These are phyloP conservation scores for Mycena galopus DNA, from an alignment of 768 basidiomycete species.

Conservation along the genomic window DNA sequence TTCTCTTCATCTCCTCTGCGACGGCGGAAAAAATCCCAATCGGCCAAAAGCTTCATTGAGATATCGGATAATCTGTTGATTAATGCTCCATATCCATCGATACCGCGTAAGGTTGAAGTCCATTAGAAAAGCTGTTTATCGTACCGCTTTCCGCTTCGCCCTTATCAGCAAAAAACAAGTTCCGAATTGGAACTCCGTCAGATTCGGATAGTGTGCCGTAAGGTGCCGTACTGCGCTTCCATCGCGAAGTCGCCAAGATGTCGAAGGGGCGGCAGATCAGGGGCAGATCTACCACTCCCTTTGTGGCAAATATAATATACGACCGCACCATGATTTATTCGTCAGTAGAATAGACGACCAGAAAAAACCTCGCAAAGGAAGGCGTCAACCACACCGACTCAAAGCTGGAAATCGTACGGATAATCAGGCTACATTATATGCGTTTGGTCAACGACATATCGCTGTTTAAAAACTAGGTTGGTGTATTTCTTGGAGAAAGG, in stretches of 20 bases:
- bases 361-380: too few relatives aligned
- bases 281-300: neutral
- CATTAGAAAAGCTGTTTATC: neutral
- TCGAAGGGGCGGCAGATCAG: neutral
- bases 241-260: neutral
- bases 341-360: too few relatives aligned
- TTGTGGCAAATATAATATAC: neutral
- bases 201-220: slow-evolving; percentile 9
- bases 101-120: neutral
- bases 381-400: too few relatives aligned
- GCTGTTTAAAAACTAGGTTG: too few relatives aligned
- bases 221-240: neutral
- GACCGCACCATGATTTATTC: too few relatives aligned
- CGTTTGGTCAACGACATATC: too few relatives aligned
- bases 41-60: neutral
- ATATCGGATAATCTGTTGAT: neutral
- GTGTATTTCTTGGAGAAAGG: too few relatives aligned
- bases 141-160: neutral
- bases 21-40: neutral
- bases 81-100: neutral
- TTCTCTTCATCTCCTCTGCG: neutral
- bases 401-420: too few relatives aligned
- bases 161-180: slow-evolving; percentile 8
- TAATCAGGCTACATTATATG: too few relatives aligned
- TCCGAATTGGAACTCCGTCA: slow-evolving; percentile 1